Evolutionary conservation across 805 yeast genomes (phyloP).

Genomic region (Monosporozyma siamensis): DNA sequence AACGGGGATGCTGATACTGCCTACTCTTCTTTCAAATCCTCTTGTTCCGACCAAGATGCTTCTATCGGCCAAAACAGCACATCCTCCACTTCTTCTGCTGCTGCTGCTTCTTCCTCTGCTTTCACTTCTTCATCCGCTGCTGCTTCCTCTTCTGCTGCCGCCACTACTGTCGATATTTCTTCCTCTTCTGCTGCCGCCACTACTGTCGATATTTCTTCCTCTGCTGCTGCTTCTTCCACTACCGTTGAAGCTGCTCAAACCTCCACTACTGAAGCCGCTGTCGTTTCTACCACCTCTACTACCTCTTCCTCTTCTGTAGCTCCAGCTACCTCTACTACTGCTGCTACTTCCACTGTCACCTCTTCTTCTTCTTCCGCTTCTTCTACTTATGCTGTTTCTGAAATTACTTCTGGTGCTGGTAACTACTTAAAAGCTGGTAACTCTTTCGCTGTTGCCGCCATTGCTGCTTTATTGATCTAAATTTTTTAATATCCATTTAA

Average conservation of each 20-base stretch:
- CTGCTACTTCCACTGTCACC: conserved; percentile 27
- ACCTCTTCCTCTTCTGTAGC: conserved; percentile 28
- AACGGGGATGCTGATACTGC: conserved; percentile 51
- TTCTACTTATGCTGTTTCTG: conserved; percentile 18
- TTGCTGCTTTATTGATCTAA: conserved; percentile 24
- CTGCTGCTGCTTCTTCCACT: conserved; percentile 26
- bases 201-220: conserved; percentile 25
- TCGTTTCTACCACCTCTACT: conserved; percentile 26
- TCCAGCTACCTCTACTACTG: conserved; percentile 27
- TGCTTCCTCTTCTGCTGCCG: conserved; percentile 13
- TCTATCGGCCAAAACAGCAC: conserved; percentile 24
- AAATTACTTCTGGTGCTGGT: conserved; percentile 32
- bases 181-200: conserved; percentile 11
- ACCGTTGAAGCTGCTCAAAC: too few species aligned
- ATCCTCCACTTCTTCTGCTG: conserved; percentile 27
- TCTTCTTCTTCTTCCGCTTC: conserved; percentile 15
- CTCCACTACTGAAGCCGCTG: conserved; percentile 24
- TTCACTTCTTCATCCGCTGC: conserved; percentile 20
- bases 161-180: conserved; percentile 15
- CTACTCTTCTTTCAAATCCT: conserved; percentile 41
- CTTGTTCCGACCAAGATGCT: conserved; percentile 43
- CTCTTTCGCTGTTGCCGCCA: conserved; percentile 18
- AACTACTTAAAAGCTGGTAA: conserved; percentile 19
- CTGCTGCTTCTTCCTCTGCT: conserved; percentile 23
- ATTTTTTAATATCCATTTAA: neutral